Evolutionary conservation across 73 alveolate genomes (phyloP), one percentile per base, ranked within the genome.

Genomic region (Diophrys appendiculata): DNA sequence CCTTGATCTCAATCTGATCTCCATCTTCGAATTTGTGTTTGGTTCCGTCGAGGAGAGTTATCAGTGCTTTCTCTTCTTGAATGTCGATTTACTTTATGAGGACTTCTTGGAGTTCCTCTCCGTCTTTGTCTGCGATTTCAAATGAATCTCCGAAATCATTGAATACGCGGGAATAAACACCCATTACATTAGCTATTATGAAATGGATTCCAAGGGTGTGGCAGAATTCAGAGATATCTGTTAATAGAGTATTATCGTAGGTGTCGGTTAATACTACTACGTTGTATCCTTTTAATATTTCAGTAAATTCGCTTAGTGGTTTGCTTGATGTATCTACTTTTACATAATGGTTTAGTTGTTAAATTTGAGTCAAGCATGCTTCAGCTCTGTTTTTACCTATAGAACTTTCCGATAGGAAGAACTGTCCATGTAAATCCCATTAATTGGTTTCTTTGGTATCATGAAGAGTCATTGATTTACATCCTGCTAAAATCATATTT

Each of bases 131-230:
- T 22, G 90, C 60, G 29, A 94, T 94, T 64, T 69, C 90, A 72
- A 94, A 96, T 65, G 87, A 65, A n/a, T 88, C 79, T 2, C 99
- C 98, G 77, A 96, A 96, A 70, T 96, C 98, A 86, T 86, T 94
- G 30, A 96, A 88, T 28, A 94, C 78, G 60, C 98, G 84, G 33
- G 97, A 91, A 76, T 84, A 91, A 30, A 92, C 94, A 18, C 98
- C 98, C 77, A 75, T 83, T 29, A 93, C 97, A 83, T 96, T 96
- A 69, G 96, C 86, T 13, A 73, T 29, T 31, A 96, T 94, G 54
- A 96, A 88, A 77, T 90, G 86, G 52, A 90, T 92, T 13, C 80
- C 82, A 73, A 86, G 84, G 68, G 83, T 74, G 67, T 98, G 81
- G 74, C 99, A 96, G 78, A 91, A 93, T 91, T 84, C 90, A 91